These are phyloP conservation scores for Cordyceps militaris DNA, from an alignment of 2,329 filamentous ascomycete genomes.

Conservation along the genomic window DNA sequence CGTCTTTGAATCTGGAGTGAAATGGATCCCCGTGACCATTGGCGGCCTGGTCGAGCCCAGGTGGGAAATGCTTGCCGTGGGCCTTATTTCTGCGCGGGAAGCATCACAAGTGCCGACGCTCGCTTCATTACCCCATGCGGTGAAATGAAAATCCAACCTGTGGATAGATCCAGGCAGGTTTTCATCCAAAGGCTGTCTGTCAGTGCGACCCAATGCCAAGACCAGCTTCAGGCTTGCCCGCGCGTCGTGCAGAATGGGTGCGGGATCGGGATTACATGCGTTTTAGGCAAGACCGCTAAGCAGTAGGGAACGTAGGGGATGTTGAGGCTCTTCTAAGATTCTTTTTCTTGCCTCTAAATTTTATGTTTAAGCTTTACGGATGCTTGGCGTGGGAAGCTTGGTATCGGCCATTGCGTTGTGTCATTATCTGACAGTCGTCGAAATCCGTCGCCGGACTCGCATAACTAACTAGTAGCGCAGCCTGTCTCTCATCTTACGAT, in stretches of 20 bases:
- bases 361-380: not conserved
- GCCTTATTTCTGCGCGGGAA: conserved; percentile 28
- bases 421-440: not conserved
- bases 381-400: conserved; percentile 5
- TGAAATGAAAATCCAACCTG: conserved; percentile 23
- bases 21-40: conserved; percentile 39
- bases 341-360: not conserved
- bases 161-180: not conserved
- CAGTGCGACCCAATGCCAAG: not conserved
- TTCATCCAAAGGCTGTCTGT: conserved; percentile 18
- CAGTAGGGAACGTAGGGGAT: too few species aligned
- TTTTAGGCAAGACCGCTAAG: not conserved
- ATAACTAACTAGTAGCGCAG: not conserved
- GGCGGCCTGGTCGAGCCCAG: conserved; percentile 35
- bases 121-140: conserved; percentile 26
- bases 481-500: not conserved
- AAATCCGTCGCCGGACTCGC: not conserved
- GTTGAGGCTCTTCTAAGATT: conserved; percentile 7
- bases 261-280: not conserved
- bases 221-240: not conserved
- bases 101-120: conserved; percentile 27
- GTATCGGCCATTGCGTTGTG: not conserved
- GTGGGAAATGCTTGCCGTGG: conserved; percentile 31
- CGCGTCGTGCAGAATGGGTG: not conserved
- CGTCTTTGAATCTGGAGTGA: conserved; percentile 39